Percentiles rank a stretch among this genome's conserved stretches.
Evolutionary conservation across 441 rosid species (phyloP).

Genomic region (Syzygium syzygioides): DNA sequence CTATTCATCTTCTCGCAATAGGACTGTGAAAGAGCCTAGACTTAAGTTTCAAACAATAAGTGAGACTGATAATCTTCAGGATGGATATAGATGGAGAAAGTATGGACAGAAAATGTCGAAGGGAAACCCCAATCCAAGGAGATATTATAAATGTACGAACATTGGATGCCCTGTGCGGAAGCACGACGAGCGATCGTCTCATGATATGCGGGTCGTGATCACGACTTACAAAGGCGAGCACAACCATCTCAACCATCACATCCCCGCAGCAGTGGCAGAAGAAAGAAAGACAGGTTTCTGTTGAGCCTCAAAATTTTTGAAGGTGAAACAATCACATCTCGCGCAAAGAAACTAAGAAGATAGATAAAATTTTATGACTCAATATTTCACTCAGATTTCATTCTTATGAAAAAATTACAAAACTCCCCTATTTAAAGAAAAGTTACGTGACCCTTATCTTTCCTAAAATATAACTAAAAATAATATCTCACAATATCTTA

Average conservation of each 20-base stretch:
- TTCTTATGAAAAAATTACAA: no score
- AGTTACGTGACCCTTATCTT: no score
- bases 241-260: not conserved
- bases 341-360: no score
- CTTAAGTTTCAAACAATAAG: not conserved
- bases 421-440: no score
- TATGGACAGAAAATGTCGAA: not conserved
- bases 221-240: slow-evolving; percentile 5
- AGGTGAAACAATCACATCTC: no score
- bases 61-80: not conserved
- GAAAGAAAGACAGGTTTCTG: no score
- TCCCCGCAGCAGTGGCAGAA: not conserved
- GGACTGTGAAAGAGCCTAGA: not conserved
- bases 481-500: no score
- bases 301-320: no score
- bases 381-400: no score
- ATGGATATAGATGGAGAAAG: slow-evolving; percentile 9
- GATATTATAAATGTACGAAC: not conserved
- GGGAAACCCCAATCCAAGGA: slow-evolving; percentile 4
- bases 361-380: no score
- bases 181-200: not conserved
- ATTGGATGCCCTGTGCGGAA: not conserved
- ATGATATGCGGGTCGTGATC: not conserved
- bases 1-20: not conserved
- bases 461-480: no score